These are phyloP conservation scores for Fraxinus greggii DNA, from an alignment of 305 asterid genomes.

Conservation along the genomic window DNA sequence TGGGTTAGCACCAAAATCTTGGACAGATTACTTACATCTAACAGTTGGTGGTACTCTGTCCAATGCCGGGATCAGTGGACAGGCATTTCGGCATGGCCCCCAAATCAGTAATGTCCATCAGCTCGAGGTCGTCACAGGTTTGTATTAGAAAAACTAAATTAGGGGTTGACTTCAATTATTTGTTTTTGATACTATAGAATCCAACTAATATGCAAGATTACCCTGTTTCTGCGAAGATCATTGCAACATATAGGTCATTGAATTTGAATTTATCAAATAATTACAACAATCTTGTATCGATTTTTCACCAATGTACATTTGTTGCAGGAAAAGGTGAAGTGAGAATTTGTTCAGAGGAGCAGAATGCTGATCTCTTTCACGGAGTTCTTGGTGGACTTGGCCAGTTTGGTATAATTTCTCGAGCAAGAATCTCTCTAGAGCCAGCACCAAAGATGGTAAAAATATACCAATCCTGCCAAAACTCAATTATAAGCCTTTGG, in stretches of 20 bases:
- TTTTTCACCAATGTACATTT: neutral
- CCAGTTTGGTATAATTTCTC: slow-evolving; percentile 81
- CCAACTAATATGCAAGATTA: neutral
- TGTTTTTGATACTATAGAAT: neutral
- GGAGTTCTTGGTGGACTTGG: slow-evolving; percentile 89
- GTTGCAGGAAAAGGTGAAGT: slow-evolving; percentile 84
- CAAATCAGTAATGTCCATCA: slow-evolving; percentile 84
- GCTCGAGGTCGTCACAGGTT: slow-evolving; percentile 94
- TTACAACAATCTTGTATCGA: neutral
- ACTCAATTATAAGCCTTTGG: neutral
- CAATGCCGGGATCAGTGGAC: slow-evolving; percentile 91
- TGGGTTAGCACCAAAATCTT: slow-evolving; percentile 81
- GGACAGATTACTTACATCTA: slow-evolving; percentile 91
- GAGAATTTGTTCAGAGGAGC: slow-evolving; percentile 64
- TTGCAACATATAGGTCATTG: neutral
- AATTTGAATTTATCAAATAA: neutral
- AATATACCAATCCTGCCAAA: neutral
- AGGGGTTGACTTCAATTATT: neutral
- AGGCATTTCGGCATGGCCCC: slow-evolving; percentile 89
- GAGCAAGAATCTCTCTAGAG: slow-evolving; percentile 75
- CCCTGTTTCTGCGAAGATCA: neutral
- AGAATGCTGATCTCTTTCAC: slow-evolving; percentile 79
- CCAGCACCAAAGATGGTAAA: slow-evolving; percentile 83
- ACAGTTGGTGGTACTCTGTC: slow-evolving; percentile 91
- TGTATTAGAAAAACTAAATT: slow-evolving; percentile 19